Conservation (phyloP, 2,329 filamentous ascomycete genomes). For the Cytospora paraplurivora region DNA sequence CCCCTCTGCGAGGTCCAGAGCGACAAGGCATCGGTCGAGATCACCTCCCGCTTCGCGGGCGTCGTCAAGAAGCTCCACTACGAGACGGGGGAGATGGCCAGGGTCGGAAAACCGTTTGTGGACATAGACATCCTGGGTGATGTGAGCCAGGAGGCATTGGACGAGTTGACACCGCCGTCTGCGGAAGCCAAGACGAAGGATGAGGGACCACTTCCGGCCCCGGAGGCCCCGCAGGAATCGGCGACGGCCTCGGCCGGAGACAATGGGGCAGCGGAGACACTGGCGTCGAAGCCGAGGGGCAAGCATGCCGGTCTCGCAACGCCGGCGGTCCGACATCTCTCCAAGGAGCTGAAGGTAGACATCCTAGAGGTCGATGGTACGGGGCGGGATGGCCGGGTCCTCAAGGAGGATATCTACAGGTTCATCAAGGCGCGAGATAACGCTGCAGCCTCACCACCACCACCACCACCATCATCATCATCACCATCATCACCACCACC, state of each 20-base stretch:
- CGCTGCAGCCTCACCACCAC: slow-evolving; percentile 26
- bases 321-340: slow-evolving; percentile 86
- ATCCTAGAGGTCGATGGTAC: slow-evolving; percentile 81
- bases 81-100: slow-evolving; percentile 93
- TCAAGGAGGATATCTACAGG: slow-evolving; percentile 87
- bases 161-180: slow-evolving; percentile 39
- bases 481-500: slow-evolving; percentile 34
- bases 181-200: slow-evolving; percentile 29
- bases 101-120: slow-evolving; percentile 89
- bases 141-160: slow-evolving; percentile 63
- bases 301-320: slow-evolving; percentile 80
- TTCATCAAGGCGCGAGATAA: slow-evolving; percentile 61
- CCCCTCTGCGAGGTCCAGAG: slow-evolving; percentile 98
- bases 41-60: slow-evolving; percentile 92
- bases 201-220: slow-evolving; percentile 15
- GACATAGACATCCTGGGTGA: slow-evolving; percentile 91
- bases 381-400: slow-evolving; percentile 85
- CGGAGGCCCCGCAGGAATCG: slow-evolving; percentile 35
- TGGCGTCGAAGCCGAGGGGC: slow-evolving; percentile 47
- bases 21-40: slow-evolving; percentile 89
- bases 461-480: slow-evolving; percentile 35
- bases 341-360: slow-evolving; percentile 76
- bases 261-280: slow-evolving; percentile 14
- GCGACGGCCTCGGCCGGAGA: slow-evolving; percentile 9
- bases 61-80: slow-evolving; percentile 97